These are phyloP conservation scores for Talaromyces piceae DNA, from an alignment of 2,329 filamentous ascomycete genomes.

Conservation along the genomic window DNA sequence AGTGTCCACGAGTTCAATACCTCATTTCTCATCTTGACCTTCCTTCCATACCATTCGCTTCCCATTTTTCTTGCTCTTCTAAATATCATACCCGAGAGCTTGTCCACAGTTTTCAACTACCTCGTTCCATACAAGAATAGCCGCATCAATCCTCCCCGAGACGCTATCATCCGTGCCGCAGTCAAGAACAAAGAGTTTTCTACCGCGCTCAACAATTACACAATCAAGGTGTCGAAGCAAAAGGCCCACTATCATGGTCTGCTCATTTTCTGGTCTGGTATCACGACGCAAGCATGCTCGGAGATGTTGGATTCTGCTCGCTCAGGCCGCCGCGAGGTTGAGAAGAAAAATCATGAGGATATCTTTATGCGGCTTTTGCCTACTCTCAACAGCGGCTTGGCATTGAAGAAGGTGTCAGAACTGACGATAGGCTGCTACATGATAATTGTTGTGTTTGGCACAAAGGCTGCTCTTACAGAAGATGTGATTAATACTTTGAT, in stretches of 20 bases:
- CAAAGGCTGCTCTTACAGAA: conserved; percentile 73
- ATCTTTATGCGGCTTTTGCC: conserved; percentile 61
- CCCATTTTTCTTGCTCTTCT: conserved; percentile 79
- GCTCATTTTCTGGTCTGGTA: conserved; percentile 82
- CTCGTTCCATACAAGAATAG: conserved; percentile 78
- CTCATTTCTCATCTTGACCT: conserved; percentile 67
- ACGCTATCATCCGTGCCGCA: conserved; percentile 75
- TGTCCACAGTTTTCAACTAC: conserved; percentile 73
- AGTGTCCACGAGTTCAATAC: conserved; percentile 93
- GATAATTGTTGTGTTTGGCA: conserved; percentile 76
- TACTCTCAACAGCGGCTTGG: conserved; percentile 68
- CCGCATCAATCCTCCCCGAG: conserved; percentile 66
- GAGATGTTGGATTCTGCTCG: conserved; percentile 70
- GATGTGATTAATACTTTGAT: conserved; percentile 76
- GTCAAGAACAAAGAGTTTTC: conserved; percentile 72
- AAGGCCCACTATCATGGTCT: conserved; percentile 69
- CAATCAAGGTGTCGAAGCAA: conserved; percentile 63
- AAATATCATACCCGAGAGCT: conserved; percentile 68
- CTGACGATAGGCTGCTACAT: conserved; percentile 85
- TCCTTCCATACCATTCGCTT: conserved; percentile 84
- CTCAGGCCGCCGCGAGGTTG: conserved; percentile 67
- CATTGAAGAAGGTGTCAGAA: conserved; percentile 67
- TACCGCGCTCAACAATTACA: conserved; percentile 67
- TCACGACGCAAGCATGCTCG: conserved; percentile 78
- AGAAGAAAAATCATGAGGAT: conserved; percentile 73